A percentile compares a stretch with the other conserved stretches of the same genome.
phyloP scores from a whole-genome alignment of 1,139 yeast genomes.

The Sugiyamaella neomexicana region DNA sequence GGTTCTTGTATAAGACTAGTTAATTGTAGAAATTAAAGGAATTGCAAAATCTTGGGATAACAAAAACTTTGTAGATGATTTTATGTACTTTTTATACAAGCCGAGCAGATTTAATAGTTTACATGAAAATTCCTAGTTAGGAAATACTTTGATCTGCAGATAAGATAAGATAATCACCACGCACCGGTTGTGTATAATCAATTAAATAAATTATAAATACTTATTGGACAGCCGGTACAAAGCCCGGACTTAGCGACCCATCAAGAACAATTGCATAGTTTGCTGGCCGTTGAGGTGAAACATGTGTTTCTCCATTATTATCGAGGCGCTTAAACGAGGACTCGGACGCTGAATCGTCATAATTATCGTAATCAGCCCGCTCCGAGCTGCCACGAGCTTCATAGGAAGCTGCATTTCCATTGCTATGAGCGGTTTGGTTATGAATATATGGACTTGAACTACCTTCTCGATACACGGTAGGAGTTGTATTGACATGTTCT shows the following conservation, averaged over 20 bases:
- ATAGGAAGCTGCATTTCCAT: not conserved
- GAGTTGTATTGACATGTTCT: slow-evolving; percentile 16
- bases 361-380: not conserved
- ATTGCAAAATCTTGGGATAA: too few relatives aligned
- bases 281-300: slow-evolving; percentile 2
- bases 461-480: slow-evolving; percentile 14
- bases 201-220: not conserved
- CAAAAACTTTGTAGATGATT: too few relatives aligned
- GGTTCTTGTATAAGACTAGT: too few relatives aligned
- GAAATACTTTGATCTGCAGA: not conserved
- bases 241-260: slow-evolving; percentile 23
- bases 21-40: too few relatives aligned
- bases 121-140: not conserved
- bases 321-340: slow-evolving; percentile 4
- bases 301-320: not conserved
- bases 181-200: not conserved
- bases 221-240: slow-evolving; percentile 21
- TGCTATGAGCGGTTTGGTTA: not conserved
- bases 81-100: too few relatives aligned
- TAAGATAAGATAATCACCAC: not conserved
- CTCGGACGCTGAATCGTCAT: slow-evolving; percentile 2
- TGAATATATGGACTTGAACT: not conserved
- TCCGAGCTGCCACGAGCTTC: not conserved
- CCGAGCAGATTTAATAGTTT: too few relatives aligned
- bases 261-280: slow-evolving; percentile 24